Evolutionary conservation across 1,139 yeast species (phyloP).

Genomic region (Saccharomycopsis hybrid): DNA sequence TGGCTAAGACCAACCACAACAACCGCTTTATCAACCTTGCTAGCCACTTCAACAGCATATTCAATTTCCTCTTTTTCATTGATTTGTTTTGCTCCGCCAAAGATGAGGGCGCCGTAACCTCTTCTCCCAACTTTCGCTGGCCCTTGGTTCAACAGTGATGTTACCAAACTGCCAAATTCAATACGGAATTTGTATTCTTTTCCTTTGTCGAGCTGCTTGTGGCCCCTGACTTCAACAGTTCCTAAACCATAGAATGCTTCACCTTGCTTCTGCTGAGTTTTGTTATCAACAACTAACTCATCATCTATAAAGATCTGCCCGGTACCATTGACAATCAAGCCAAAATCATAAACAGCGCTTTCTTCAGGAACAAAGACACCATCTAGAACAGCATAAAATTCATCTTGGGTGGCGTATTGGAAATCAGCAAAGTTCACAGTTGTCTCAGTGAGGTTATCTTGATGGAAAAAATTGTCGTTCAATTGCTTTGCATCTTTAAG

Average conservation of each 20-base stretch:
- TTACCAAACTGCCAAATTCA: too few species aligned
- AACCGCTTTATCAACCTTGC: too few species aligned
- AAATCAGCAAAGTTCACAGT: slow-evolving; percentile 8
- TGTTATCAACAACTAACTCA: slow-evolving; percentile 49
- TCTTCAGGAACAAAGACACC: slow-evolving; percentile 41
- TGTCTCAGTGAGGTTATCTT: slow-evolving; percentile 29
- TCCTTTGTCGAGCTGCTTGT: too few species aligned
- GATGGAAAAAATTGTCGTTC: slow-evolving; percentile 43
- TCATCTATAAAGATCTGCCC: slow-evolving; percentile 47
- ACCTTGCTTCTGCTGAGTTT: slow-evolving; percentile 45
- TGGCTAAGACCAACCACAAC: too few species aligned
- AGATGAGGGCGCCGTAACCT: too few species aligned
- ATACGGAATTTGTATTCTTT: too few species aligned
- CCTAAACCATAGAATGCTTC: slow-evolving; percentile 46
- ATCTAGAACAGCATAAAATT: slow-evolving; percentile 42
- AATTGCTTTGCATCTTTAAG: slow-evolving; percentile 24
- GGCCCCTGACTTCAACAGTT: slow-evolving; percentile 17
- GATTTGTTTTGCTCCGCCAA: too few species aligned
- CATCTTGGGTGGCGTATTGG: neutral
- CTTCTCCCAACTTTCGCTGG: too few species aligned
- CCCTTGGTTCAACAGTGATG: too few species aligned
- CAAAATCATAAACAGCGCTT: slow-evolving; percentile 45
- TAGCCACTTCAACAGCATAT: too few species aligned
- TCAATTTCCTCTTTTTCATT: too few species aligned
- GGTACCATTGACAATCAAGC: slow-evolving; percentile 46